Evolutionary conservation across 2,329 filamentous ascomycete species (phyloP).

Genomic region (Fusarium sp.): DNA sequence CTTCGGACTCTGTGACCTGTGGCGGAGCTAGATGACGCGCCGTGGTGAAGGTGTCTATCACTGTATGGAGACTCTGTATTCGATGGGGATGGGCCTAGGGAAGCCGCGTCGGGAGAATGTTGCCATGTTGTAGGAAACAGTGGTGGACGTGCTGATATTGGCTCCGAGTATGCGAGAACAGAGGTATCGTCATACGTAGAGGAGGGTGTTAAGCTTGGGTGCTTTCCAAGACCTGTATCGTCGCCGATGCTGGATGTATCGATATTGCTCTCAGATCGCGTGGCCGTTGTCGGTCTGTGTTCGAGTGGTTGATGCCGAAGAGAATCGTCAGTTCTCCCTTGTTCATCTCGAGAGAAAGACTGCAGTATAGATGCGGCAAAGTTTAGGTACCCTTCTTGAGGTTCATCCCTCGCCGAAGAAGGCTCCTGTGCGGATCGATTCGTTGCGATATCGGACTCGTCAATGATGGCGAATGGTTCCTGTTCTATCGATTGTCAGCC

Average conservation of each 20-base stretch:
- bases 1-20: neutral
- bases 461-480: constrained; percentile 6
- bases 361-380: constrained; percentile 16
- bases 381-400: constrained; percentile 3
- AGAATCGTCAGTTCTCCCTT: neutral
- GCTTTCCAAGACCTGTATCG: neutral
- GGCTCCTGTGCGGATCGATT: neutral
- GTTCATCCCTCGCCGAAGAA: neutral
- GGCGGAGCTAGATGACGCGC: neutral
- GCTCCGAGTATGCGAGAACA: neutral
- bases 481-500: neutral
- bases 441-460: constrained; percentile 13
- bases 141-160: neutral
- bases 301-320: neutral
- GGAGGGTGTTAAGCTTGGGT: neutral
- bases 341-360: constrained; percentile 6
- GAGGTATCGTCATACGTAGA: neutral
- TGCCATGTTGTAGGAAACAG: neutral
- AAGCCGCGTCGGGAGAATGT: neutral
- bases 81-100: neutral
- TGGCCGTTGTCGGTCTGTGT: neutral
- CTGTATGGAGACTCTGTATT: neutral
- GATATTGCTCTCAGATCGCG: neutral
- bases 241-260: neutral
- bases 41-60: neutral